These are phyloP conservation scores for Adansonia gregorii DNA, from an alignment of 441 rosid genomes.

Conservation along the genomic window DNA sequence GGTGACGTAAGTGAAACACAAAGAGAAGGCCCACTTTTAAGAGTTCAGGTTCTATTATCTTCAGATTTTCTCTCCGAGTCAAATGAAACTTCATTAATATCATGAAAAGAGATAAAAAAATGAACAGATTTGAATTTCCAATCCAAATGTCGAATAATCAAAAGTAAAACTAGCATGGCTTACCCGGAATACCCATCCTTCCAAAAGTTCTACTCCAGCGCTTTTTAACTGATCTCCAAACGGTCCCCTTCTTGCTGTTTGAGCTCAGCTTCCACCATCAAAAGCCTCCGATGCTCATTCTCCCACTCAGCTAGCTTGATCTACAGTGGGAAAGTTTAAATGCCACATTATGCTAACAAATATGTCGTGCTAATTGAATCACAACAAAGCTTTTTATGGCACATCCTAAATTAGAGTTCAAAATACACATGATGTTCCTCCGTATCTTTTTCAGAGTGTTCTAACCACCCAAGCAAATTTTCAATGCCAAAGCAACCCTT, in stretches of 20 bases:
- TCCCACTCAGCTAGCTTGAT: slow-evolving; percentile 77
- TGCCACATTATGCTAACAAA: slow-evolving; percentile 21
- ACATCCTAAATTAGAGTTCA: background rate
- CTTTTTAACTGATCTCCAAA: slow-evolving; percentile 60
- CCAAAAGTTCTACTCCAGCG: slow-evolving; percentile 51
- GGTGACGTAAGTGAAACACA: background rate
- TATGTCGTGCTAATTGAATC: background rate
- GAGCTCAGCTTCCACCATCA: slow-evolving; percentile 78
- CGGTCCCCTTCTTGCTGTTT: slow-evolving; percentile 61
- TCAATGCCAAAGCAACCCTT: slow-evolving; percentile 65
- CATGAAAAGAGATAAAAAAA: background rate
- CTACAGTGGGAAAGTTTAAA: slow-evolving; percentile 39
- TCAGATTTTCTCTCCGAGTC: slow-evolving; percentile 50
- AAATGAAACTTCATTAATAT: slow-evolving; percentile 17
- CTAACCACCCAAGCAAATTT: slow-evolving; percentile 67
- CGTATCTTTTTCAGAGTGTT: slow-evolving; percentile 82
- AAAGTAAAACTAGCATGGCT: slow-evolving; percentile 24
- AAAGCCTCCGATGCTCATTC: slow-evolving; percentile 60
- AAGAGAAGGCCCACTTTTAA: slow-evolving; percentile 13
- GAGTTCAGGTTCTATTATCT: slow-evolving; percentile 63
- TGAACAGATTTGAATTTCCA: background rate
- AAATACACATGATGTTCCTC: slow-evolving; percentile 70
- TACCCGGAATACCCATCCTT: slow-evolving; percentile 66
- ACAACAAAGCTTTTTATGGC: background rate
- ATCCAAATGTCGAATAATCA: background rate